phyloP scores from a whole-genome alignment of 2,329 filamentous ascomycete species.

The Ramularia endophylla region DNA sequence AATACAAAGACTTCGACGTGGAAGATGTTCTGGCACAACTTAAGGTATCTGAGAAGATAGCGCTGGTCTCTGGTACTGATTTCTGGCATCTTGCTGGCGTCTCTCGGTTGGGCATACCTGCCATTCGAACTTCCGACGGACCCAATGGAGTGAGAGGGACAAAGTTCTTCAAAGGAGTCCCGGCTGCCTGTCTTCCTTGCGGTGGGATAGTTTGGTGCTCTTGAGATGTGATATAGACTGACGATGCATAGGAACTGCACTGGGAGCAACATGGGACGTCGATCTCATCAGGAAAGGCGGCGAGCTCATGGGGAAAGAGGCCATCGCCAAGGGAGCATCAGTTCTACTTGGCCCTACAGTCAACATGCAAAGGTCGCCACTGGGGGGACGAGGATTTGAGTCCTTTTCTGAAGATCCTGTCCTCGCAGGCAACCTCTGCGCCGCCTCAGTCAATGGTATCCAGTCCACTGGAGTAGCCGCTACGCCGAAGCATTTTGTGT shows the following conservation, averaged over 20 bases:
- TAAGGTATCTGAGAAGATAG: conserved; percentile 27
- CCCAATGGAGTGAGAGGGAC: conserved; percentile 65
- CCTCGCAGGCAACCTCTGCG: conserved; percentile 66
- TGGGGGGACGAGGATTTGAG: conserved; percentile 82
- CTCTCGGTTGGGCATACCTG: conserved; percentile 55
- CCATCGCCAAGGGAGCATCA: conserved; percentile 66
- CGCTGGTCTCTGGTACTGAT: conserved; percentile 41
- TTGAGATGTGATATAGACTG: not conserved
- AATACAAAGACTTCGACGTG: conserved; percentile 26
- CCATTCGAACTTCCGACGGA: conserved; percentile 60
- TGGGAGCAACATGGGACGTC: conserved; percentile 74
- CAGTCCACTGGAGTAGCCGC: conserved; percentile 70
- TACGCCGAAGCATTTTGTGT: conserved; percentile 72
- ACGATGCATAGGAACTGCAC: conserved; percentile 48
- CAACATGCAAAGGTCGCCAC: conserved; percentile 73
- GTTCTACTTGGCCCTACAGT: conserved; percentile 71
- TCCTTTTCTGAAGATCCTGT: conserved; percentile 80
- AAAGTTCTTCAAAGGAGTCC: conserved; percentile 59
- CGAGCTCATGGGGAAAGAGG: conserved; percentile 63
- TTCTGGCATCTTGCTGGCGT: conserved; percentile 64
- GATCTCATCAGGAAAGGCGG: conserved; percentile 64
- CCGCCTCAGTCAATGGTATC: conserved; percentile 55
- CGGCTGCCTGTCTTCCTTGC: conserved; percentile 70
- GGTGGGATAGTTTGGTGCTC: conserved; percentile 41
- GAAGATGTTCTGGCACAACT: conserved; percentile 26